phyloP scores from a whole-genome alignment of 306 rosid genomes.

The Boehmeria nivea region DNA sequence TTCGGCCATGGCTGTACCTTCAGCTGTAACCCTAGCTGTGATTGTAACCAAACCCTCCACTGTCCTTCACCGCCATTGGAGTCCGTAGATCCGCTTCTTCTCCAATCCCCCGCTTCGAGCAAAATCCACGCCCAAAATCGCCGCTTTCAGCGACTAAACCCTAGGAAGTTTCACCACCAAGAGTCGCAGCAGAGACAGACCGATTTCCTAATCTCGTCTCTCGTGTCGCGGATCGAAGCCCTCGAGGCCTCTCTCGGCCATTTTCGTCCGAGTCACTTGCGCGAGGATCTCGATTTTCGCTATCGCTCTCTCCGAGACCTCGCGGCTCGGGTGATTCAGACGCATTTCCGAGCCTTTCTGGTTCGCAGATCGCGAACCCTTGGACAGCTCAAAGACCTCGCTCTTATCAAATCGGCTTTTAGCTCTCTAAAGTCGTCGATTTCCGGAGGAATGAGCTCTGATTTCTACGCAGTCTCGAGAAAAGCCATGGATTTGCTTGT shows the following conservation, averaged over 20 bases:
- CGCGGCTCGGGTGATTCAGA: constrained; percentile 72
- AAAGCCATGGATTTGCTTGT: constrained; percentile 61
- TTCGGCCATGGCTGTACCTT: constrained; percentile 9
- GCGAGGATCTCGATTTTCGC: not conserved
- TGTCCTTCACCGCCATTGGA: constrained; percentile 24
- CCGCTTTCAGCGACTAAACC: constrained; percentile 14
- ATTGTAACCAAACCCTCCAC: constrained; percentile 19
- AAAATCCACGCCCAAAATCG: constrained; percentile 28
- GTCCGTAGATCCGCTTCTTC: constrained; percentile 40
- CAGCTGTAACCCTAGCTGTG: constrained; percentile 26
- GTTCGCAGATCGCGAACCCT: constrained; percentile 82
- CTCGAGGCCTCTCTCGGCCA: constrained; percentile 67
- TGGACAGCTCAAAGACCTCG: constrained; percentile 71
- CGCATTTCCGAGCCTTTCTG: constrained; percentile 80
- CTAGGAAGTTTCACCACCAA: constrained; percentile 18
- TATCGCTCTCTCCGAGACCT: constrained; percentile 50
- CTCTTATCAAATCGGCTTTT: constrained; percentile 55
- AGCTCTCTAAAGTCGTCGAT: constrained; percentile 47
- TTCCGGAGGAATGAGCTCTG: constrained; percentile 32
- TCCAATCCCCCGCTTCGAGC: constrained; percentile 45
- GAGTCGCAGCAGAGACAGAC: constrained; percentile 9
- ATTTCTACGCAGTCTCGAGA: constrained; percentile 46
- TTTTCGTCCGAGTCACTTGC: constrained; percentile 18
- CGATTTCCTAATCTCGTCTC: constrained; percentile 41
- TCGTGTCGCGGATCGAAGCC: constrained; percentile 68